Conservation (phyloP, 345 rosid genomes). For the Camelina hispida region DNA sequence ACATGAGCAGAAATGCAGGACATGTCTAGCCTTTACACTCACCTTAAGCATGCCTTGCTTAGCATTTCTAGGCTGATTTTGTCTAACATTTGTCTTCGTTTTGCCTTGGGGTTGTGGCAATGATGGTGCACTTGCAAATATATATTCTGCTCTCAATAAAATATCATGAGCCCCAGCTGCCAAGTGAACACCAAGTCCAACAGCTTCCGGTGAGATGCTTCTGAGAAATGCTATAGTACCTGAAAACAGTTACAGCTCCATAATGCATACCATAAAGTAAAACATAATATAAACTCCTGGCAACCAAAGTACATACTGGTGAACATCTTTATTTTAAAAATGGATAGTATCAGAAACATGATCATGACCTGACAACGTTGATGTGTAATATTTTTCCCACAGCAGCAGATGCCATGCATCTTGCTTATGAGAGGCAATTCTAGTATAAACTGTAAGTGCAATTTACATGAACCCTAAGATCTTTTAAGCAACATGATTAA, state of each 20-base stretch:
- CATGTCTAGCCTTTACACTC: conserved; percentile 25
- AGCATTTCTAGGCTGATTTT: conserved; percentile 83
- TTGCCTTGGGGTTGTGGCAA: conserved; percentile 55
- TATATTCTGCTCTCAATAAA: conserved; percentile 75
- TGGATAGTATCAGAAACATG: conserved; percentile 18
- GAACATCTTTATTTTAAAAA: conserved; percentile 1
- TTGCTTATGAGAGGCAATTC: conserved; percentile 16
- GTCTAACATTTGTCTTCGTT: conserved; percentile 62
- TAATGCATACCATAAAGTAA: neutral
- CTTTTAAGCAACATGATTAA: too few relatives aligned
- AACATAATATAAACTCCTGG: conserved; percentile 15
- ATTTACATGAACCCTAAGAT: too few relatives aligned
- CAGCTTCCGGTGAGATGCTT: conserved; percentile 91
- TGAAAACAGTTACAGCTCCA: conserved; percentile 41
- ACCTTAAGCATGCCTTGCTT: conserved; percentile 93
- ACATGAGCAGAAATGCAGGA: conserved; percentile 22
- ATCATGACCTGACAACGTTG: conserved; percentile 19
- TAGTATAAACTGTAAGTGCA: neutral
- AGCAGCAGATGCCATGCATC: neutral
- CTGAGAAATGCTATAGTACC: conserved; percentile 90
- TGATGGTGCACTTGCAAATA: conserved; percentile 63
- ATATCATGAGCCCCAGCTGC: conserved; percentile 89
- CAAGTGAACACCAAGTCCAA: conserved; percentile 94
- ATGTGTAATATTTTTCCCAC: conserved; percentile 12
- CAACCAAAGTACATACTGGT: too few relatives aligned